Percentiles rank a stretch among this genome's conserved stretches.
phyloP scores from a whole-genome alignment of 2,329 filamentous ascomycete genomes.

The Gliomastix tumulicola region DNA sequence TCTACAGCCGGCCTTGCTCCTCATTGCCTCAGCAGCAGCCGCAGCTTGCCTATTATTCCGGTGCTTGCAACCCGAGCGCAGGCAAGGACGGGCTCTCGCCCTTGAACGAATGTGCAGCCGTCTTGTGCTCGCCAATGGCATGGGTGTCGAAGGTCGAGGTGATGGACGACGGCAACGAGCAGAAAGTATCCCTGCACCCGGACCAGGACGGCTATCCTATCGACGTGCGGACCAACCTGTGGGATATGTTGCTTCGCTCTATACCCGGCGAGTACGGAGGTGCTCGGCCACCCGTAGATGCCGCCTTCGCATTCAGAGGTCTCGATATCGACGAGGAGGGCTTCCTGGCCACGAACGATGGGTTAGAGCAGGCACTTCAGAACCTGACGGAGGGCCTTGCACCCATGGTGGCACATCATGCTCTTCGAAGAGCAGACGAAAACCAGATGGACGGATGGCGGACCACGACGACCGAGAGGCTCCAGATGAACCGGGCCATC shows the following conservation, averaged over 20 bases:
- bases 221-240: too few relatives aligned
- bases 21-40: background rate
- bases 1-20: too few relatives aligned
- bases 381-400: background rate
- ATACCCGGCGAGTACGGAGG: too few relatives aligned
- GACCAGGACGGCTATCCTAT: background rate
- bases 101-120: too few relatives aligned
- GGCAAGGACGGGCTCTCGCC: too few relatives aligned
- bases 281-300: too few relatives aligned
- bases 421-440: background rate
- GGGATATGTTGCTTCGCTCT: too few relatives aligned
- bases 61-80: background rate
- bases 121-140: background rate
- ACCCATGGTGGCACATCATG: background rate
- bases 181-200: background rate
- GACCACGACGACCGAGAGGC: background rate
- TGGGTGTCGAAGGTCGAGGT: background rate
- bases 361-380: too few relatives aligned
- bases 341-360: too few relatives aligned
- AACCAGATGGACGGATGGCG: background rate
- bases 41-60: background rate
- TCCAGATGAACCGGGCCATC: background rate
- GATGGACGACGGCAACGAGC: background rate
- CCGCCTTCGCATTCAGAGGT: too few relatives aligned
- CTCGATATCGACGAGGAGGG: too few relatives aligned